Percentiles rank a stretch among this genome's conserved stretches.
Conservation (phyloP, 2,329 filamentous ascomycete genomes). For the Penicillium oxalicum region DNA sequence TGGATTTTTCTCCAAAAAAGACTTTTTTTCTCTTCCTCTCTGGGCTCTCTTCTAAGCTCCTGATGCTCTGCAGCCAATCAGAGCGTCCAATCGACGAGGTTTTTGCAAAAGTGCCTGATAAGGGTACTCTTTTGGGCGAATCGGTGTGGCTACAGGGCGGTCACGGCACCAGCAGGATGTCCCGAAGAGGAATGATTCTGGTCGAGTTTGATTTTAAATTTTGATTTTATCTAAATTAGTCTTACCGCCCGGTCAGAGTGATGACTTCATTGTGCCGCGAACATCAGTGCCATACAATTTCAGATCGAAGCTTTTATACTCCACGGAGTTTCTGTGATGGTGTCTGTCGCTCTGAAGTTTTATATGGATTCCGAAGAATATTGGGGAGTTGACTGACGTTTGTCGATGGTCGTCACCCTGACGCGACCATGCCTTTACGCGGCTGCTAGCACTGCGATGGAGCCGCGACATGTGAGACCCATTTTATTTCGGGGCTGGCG, state of each 20-base stretch:
- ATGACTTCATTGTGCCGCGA: not conserved
- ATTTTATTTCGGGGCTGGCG: conserved; percentile 1
- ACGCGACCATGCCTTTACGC: too few relatives aligned
- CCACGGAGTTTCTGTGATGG: too few relatives aligned
- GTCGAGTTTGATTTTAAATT: not conserved
- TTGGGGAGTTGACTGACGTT: too few relatives aligned
- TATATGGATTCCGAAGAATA: too few relatives aligned
- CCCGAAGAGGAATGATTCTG: not conserved
- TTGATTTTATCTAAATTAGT: not conserved
- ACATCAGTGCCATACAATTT: too few relatives aligned
- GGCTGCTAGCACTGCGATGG: not conserved
- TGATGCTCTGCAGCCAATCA: too few relatives aligned
- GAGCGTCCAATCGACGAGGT: conserved; percentile 13
- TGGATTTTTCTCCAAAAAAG: too few relatives aligned
- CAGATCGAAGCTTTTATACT: too few relatives aligned
- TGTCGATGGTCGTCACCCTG: too few relatives aligned
- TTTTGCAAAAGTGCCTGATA: not conserved
- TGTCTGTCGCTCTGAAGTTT: too few relatives aligned
- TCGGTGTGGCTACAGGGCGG: conserved; percentile 25
- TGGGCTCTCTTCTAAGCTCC: not conserved
- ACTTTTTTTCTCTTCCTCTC: not conserved
- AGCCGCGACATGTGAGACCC: not conserved
- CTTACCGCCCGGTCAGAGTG: not conserved
- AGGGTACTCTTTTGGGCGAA: conserved; percentile 32
- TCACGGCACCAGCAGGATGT: not conserved